Conservation (phyloP, 805 yeast genomes). For the Isabelozyma heimii region DNA sequence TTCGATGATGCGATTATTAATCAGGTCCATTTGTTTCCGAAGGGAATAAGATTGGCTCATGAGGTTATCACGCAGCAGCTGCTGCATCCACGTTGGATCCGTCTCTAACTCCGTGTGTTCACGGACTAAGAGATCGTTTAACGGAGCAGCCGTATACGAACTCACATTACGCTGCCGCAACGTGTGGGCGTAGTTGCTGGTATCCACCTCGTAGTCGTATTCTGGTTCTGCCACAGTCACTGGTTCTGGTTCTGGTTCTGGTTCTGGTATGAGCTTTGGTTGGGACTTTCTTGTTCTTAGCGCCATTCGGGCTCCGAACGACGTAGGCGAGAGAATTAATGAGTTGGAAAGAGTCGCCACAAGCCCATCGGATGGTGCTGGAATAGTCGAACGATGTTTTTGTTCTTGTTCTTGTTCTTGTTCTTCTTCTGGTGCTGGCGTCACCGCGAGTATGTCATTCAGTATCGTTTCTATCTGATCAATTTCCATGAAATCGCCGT, state of each 20-base stretch:
- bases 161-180: neutral
- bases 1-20: conserved; percentile 9
- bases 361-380: neutral
- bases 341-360: conserved; percentile 1
- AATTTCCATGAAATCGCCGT: conserved; percentile 12
- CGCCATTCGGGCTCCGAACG: conserved; percentile 41
- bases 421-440: neutral
- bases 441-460: conserved; percentile 1
- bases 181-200: neutral
- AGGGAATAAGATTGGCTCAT: neutral
- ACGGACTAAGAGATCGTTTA: neutral
- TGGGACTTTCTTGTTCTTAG: conserved; percentile 11
- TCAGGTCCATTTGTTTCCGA: neutral
- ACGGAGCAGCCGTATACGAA: neutral
- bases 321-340: conserved; percentile 33
- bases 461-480: neutral
- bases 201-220: conserved; percentile 6
- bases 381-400: too few species aligned
- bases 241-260: conserved; percentile 4
- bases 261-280: neutral
- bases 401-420: neutral
- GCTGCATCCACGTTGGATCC: neutral
- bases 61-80: neutral
- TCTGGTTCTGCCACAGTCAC: too few species aligned
- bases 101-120: neutral